A percentile compares a stretch with the other conserved stretches of the same genome.
These are phyloP conservation scores for Ambrosia hybrid DNA, from an alignment of 140 eudicot species.

Conservation along the genomic window DNA sequence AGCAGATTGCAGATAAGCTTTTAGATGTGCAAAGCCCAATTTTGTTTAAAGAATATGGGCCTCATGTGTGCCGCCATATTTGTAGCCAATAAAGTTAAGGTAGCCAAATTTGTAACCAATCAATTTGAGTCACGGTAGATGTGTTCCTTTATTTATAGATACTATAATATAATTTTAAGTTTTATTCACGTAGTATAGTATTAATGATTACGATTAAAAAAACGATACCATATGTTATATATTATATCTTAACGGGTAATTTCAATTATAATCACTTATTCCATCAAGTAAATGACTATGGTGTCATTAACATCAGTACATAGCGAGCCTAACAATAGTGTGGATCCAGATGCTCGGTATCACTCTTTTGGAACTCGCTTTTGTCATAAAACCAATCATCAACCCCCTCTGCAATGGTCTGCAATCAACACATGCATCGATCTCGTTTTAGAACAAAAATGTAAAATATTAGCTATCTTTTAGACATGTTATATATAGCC, in stretches of 20 bases:
- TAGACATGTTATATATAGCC: not conserved
- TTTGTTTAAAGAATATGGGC: too few relatives aligned
- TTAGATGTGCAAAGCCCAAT: too few relatives aligned
- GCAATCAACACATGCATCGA: not conserved
- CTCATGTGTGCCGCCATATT: too few relatives aligned
- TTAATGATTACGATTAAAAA: too few relatives aligned
- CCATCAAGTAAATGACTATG: slow-evolving; percentile 8
- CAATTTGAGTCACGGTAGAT: too few relatives aligned
- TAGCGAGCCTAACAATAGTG: slow-evolving; percentile 30
- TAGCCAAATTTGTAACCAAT: too few relatives aligned
- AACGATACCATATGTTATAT: too few relatives aligned
- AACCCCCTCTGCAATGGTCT: slow-evolving; percentile 40
- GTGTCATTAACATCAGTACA: not conserved
- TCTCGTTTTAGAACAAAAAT: slow-evolving; percentile 3
- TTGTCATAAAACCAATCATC: slow-evolving; percentile 45
- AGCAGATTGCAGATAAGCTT: too few relatives aligned
- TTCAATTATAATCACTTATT: not conserved
- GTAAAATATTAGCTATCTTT: not conserved
- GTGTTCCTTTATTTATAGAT: too few relatives aligned
- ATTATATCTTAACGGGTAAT: not conserved
- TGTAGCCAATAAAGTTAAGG: too few relatives aligned
- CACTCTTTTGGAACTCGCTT: slow-evolving; percentile 18
- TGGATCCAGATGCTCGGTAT: slow-evolving; percentile 29
- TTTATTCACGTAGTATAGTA: too few relatives aligned
- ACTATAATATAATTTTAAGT: too few relatives aligned